phyloP scores from a whole-genome alignment of 1,284 basidiomycete genomes.

The Sporisorium graminicola region DNA sequence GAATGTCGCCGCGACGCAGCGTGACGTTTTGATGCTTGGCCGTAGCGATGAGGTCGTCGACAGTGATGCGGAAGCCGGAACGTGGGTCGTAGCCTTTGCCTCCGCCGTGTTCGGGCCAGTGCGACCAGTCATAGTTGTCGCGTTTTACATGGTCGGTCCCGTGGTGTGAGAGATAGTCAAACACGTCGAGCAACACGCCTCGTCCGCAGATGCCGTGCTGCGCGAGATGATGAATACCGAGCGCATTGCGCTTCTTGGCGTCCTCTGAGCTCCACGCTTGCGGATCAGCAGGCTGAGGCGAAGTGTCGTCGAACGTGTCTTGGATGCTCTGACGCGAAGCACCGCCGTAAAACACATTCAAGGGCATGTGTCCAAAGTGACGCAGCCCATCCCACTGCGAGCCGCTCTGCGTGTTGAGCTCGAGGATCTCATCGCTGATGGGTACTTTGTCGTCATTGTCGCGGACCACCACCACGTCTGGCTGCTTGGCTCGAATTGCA shows the following conservation, averaged over 20 bases:
- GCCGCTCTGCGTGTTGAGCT: conserved; percentile 80
- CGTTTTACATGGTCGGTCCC: conserved; percentile 21
- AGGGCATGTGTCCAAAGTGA: conserved; percentile 63
- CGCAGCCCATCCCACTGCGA: conserved; percentile 79
- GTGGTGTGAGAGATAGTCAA: conserved; percentile 58
- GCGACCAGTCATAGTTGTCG: conserved; percentile 18
- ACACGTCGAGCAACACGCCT: conserved; percentile 78
- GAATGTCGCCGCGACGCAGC: conserved; percentile 55
- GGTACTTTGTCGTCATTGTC: conserved; percentile 34
- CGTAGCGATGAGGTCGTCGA: conserved; percentile 76
- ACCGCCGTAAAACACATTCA: conserved; percentile 60
- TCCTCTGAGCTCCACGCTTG: conserved; percentile 25
- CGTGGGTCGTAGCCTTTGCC: conserved; percentile 74
- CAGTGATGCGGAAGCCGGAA: conserved; percentile 75
- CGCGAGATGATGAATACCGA: conserved; percentile 71
- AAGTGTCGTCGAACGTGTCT: conserved; percentile 32
- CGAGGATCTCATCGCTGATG: conserved; percentile 63
- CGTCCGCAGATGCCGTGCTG: conserved; percentile 80
- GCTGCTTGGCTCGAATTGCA: conserved; percentile 11
- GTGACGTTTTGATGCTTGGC: conserved; percentile 76
- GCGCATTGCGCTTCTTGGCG: conserved; percentile 29
- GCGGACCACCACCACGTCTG: conserved; percentile 19
- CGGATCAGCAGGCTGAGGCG: conserved; percentile 34
- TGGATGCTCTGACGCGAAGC: conserved; percentile 49
- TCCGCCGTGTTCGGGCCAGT: conserved; percentile 31